Evolutionary conservation across 805 yeast genomes (phyloP).

Genomic region (Candida railenensis): DNA sequence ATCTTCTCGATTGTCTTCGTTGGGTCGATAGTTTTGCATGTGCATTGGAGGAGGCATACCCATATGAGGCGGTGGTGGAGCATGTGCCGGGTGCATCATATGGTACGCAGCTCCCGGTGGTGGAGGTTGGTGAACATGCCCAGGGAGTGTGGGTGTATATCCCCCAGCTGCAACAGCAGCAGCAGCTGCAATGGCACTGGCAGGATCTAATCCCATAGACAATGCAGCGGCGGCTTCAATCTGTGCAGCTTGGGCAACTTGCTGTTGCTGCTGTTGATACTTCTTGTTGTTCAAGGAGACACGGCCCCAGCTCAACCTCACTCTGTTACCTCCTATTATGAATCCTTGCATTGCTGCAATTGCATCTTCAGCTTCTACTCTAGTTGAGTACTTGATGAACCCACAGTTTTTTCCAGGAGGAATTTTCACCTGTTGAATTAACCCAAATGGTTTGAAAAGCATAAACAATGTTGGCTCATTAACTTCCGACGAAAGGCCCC

Average conservation of each 20-base stretch:
- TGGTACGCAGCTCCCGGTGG: conserved; percentile 3
- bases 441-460: conserved; percentile 73
- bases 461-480: conserved; percentile 59
- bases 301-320: conserved; percentile 88
- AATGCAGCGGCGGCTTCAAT: conserved; percentile 38
- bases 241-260: conserved; percentile 33
- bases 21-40: neutral
- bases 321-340: conserved; percentile 79
- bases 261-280: conserved; percentile 30
- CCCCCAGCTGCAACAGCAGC: conserved; percentile 25
- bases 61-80: conserved; percentile 11
- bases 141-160: conserved; percentile 15
- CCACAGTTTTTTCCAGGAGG: conserved; percentile 87
- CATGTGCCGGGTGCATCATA: conserved; percentile 1
- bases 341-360: conserved; percentile 87
- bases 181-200: conserved; percentile 29
- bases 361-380: conserved; percentile 84
- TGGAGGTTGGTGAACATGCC: conserved; percentile 5
- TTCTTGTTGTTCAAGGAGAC: conserved; percentile 33
- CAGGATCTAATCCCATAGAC: conserved; percentile 39
- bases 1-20: neutral
- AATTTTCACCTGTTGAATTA: conserved; percentile 64
- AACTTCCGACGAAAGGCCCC: conserved; percentile 67
- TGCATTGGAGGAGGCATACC: conserved; percentile 8
- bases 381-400: conserved; percentile 75